Percentiles rank a stretch among this genome's conserved stretches.
phyloP scores from a whole-genome alignment of 768 basidiomycete species.

The Leccinum imitatum region DNA sequence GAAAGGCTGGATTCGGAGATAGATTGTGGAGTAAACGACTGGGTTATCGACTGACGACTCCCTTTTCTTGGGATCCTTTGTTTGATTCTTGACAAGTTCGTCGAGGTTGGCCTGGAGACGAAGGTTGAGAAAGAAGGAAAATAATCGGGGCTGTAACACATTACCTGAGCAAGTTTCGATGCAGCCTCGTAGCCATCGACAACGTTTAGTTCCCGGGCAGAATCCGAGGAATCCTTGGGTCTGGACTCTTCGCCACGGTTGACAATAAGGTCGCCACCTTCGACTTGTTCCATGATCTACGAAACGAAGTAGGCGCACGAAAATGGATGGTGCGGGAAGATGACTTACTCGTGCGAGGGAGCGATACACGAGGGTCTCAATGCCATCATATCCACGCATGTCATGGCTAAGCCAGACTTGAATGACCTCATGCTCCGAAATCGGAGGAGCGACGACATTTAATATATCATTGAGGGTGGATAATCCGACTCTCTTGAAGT shows the following conservation, averaged over 20 bases:
- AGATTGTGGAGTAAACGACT: slow-evolving; percentile 86
- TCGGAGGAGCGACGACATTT: slow-evolving; percentile 96
- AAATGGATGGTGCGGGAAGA: not conserved
- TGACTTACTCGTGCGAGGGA: slow-evolving; percentile 71
- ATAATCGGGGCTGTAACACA: slow-evolving; percentile 2
- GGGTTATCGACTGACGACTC: slow-evolving; percentile 47
- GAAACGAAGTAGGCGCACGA: slow-evolving; percentile 5
- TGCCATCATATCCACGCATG: slow-evolving; percentile 94
- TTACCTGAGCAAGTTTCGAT: slow-evolving; percentile 79
- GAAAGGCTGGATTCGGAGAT: slow-evolving; percentile 91
- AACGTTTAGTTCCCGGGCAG: slow-evolving; percentile 68
- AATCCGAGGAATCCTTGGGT: slow-evolving; percentile 53
- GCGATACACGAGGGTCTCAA: slow-evolving; percentile 91
- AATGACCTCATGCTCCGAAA: slow-evolving; percentile 97
- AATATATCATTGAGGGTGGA: slow-evolving; percentile 90
- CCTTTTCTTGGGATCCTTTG: slow-evolving; percentile 28
- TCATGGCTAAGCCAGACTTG: slow-evolving; percentile 95
- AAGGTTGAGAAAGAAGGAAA: slow-evolving; percentile 2
- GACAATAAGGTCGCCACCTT: slow-evolving; percentile 88
- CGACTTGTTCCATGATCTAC: slow-evolving; percentile 91
- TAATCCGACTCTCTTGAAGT: slow-evolving; percentile 83
- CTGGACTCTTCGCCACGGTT: slow-evolving; percentile 78
- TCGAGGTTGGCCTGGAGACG: slow-evolving; percentile 67
- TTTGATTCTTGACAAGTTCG: slow-evolving; percentile 68
- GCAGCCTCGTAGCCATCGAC: slow-evolving; percentile 86